Conservation (phyloP, 2,329 filamentous ascomycete species). For the Tolypocladium album region DNA sequence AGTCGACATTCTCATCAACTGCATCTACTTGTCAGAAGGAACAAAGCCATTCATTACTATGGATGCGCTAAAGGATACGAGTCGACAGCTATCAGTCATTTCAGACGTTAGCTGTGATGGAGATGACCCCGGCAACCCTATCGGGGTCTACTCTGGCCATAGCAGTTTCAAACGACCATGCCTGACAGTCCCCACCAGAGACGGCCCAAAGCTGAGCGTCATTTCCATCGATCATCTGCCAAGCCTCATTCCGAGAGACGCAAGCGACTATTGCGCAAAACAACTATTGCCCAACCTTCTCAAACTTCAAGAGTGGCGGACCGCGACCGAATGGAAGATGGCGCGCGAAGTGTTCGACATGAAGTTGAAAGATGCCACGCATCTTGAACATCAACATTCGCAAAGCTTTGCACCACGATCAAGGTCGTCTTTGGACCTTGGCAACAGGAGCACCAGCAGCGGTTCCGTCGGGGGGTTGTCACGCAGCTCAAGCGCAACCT, state of each 20-base stretch:
- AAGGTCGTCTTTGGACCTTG: background rate
- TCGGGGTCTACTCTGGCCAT: background rate
- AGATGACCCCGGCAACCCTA: background rate
- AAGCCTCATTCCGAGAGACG: background rate
- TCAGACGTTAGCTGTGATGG: background rate
- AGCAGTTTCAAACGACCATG: background rate
- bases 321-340: background rate
- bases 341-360: background rate
- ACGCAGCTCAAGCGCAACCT: background rate
- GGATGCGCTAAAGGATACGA: background rate
- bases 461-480: background rate
- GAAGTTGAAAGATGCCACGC: background rate
- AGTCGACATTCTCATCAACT: background rate
- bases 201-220: background rate
- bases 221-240: background rate
- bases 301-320: background rate
- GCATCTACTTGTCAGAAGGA: background rate
- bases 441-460: background rate
- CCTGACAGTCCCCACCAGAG: background rate
- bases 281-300: background rate
- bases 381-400: background rate
- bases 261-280: background rate
- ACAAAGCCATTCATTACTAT: background rate
- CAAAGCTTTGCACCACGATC: background rate
- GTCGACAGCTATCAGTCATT: background rate